These are phyloP conservation scores for Pseudogymnoascus sp. DNA, from an alignment of 2,329 filamentous ascomycete species.

Conservation along the genomic window DNA sequence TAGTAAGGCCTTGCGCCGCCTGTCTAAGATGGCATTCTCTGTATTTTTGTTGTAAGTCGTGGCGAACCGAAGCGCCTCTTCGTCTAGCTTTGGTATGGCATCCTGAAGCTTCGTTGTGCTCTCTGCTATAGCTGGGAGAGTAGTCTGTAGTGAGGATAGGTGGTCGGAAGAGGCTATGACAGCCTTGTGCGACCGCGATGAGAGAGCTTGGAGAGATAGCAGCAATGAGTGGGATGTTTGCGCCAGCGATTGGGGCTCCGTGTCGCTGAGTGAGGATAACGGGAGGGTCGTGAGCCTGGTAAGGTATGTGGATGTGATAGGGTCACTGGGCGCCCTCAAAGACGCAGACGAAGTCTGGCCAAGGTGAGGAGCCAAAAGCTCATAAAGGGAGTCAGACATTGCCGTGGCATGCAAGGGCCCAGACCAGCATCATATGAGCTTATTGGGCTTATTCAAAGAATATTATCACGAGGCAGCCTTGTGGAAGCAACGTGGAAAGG, in stretches of 20 bases:
- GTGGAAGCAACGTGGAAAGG: background rate
- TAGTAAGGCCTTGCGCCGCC: constrained; percentile 70
- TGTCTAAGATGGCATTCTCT: constrained; percentile 57
- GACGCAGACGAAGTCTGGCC: constrained; percentile 33
- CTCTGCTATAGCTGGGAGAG: constrained; percentile 60
- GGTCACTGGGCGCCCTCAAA: constrained; percentile 31
- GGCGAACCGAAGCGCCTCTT: constrained; percentile 70
- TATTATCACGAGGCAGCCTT: constrained; percentile 7
- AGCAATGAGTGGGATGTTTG: constrained; percentile 74
- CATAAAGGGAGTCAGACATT: constrained; percentile 67
- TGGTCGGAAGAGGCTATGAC: constrained; percentile 74
- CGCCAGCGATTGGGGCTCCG: constrained; percentile 70
- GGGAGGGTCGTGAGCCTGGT: constrained; percentile 68
- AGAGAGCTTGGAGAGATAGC: constrained; percentile 76
- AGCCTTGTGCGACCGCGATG: constrained; percentile 78
- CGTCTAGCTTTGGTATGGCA: constrained; percentile 70
- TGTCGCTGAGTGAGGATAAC: constrained; percentile 60
- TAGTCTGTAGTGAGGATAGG: constrained; percentile 62
- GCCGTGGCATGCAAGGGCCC: constrained; percentile 12
- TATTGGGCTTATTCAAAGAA: background rate
- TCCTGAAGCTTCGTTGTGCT: constrained; percentile 59
- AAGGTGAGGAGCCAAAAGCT: constrained; percentile 59
- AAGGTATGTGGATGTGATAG: constrained; percentile 61
- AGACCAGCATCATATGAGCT: constrained; percentile 1
- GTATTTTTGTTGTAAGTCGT: constrained; percentile 70